phyloP scores from a whole-genome alignment of 73 alveolate species.

The Halteria grandinella region DNA sequence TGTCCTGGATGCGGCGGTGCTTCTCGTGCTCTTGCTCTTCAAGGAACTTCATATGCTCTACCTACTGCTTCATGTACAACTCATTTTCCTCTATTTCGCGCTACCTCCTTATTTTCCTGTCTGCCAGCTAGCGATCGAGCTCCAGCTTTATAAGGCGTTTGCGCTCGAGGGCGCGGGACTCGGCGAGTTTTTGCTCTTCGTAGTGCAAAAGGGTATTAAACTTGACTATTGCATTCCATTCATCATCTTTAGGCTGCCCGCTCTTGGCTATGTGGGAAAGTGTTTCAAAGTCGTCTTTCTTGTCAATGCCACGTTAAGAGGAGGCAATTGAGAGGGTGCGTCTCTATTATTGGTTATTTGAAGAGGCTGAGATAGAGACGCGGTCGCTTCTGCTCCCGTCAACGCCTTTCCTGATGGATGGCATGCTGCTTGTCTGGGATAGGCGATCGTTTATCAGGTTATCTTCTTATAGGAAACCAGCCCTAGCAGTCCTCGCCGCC shows the following conservation, averaged over 20 bases:
- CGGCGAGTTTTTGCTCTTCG: slow-evolving; percentile 60
- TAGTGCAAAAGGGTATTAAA: slow-evolving; percentile 50
- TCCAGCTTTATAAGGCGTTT: slow-evolving; percentile 60
- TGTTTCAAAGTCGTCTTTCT: too few relatives aligned
- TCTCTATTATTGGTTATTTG: too few relatives aligned
- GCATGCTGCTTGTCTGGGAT: too few relatives aligned
- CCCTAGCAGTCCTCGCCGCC: too few relatives aligned
- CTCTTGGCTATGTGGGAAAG: too few relatives aligned
- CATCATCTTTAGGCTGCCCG: slow-evolving; percentile 60
- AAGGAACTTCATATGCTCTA: slow-evolving; percentile 14
- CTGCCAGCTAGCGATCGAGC: slow-evolving; percentile 51
- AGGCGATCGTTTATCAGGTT: too few relatives aligned
- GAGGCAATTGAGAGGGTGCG: too few relatives aligned
- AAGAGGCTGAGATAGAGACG: too few relatives aligned
- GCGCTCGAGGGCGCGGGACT: slow-evolving; percentile 50
- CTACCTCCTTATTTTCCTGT: slow-evolving; percentile 23
- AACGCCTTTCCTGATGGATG: too few relatives aligned
- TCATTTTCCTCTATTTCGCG: slow-evolving; percentile 52
- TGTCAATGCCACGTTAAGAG: too few relatives aligned
- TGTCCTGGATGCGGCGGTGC: neutral
- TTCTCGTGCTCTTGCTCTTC: slow-evolving; percentile 13
- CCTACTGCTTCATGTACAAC: slow-evolving; percentile 11
- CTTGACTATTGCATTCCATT: slow-evolving; percentile 70
- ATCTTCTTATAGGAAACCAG: too few relatives aligned
- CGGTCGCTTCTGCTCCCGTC: too few relatives aligned